A percentile compares a stretch with the other conserved stretches of the same genome.
phyloP scores from a whole-genome alignment of 768 basidiomycete species.

The Neoboletus subvelutipes region DNA sequence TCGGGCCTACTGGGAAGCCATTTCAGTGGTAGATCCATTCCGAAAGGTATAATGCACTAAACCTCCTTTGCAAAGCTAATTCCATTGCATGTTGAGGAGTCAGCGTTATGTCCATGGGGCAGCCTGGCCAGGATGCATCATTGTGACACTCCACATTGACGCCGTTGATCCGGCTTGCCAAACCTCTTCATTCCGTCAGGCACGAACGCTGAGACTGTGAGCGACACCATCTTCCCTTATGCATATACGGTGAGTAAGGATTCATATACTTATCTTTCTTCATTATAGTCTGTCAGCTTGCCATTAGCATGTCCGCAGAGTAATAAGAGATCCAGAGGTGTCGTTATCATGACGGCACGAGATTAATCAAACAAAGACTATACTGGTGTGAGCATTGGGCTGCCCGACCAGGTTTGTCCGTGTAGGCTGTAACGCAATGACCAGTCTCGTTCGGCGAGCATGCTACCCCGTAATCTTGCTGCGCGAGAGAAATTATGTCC shows the following conservation, averaged over 20 bases:
- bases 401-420: too few species aligned
- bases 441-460: too few species aligned
- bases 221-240: neutral
- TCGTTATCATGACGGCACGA: neutral
- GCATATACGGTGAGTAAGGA: neutral
- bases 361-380: neutral
- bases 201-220: neutral
- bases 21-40: too few species aligned
- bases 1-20: too few species aligned
- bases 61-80: neutral
- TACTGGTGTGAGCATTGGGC: neutral
- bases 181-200: neutral
- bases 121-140: too few species aligned
- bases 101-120: too few species aligned
- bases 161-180: neutral
- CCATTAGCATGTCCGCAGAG: neutral
- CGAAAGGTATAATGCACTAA: neutral
- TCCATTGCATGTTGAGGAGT: neutral
- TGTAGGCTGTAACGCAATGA: too few species aligned
- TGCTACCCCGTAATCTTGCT: too few species aligned
- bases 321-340: neutral
- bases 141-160: neutral
- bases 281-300: neutral
- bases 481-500: too few species aligned
- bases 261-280: too few species aligned